A percentile compares a stretch with the other conserved stretches of the same genome.
Evolutionary conservation across 179 eudicot species (phyloP).

Genomic region (Spergularia azorica): DNA sequence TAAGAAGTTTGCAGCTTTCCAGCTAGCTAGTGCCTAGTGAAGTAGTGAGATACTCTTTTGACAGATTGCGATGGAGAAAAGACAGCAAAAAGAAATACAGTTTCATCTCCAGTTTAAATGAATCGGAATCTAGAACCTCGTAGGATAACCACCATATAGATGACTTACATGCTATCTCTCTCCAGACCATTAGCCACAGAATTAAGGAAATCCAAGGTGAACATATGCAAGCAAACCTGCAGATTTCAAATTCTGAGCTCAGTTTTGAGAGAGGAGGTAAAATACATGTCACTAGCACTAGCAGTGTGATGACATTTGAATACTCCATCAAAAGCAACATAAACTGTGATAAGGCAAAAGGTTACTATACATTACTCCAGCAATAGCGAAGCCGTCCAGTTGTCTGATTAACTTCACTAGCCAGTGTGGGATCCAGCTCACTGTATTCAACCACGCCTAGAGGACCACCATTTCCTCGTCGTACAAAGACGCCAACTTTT

Average conservation of each 20-base stretch:
- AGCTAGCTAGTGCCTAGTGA: background rate
- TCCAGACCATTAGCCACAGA: constrained; percentile 94
- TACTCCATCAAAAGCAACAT: background rate
- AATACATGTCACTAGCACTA: background rate
- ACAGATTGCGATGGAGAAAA: background rate
- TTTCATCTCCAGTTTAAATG: background rate
- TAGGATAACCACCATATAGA: background rate
- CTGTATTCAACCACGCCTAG: constrained; percentile 93
- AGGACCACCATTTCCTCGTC: constrained; percentile 94
- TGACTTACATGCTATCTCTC: constrained; percentile 92
- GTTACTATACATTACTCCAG: constrained; percentile 86
- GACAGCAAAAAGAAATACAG: background rate
- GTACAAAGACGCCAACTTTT: constrained; percentile 96
- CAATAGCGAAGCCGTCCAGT: constrained; percentile 97
- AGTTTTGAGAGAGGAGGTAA: background rate
- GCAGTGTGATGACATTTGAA: background rate
- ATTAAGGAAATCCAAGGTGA: constrained; percentile 91
- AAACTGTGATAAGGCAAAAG: background rate
- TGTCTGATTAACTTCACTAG: constrained; percentile 83
- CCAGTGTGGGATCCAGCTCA: constrained; percentile 81
- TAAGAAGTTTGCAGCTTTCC: background rate
- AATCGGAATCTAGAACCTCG: background rate
- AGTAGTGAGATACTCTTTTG: background rate
- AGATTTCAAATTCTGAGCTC: constrained; percentile 20
- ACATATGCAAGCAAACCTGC: constrained; percentile 99